Evolutionary conservation across 2,329 filamentous ascomycete genomes (phyloP).

Genomic region (Fusarium anguioides): DNA sequence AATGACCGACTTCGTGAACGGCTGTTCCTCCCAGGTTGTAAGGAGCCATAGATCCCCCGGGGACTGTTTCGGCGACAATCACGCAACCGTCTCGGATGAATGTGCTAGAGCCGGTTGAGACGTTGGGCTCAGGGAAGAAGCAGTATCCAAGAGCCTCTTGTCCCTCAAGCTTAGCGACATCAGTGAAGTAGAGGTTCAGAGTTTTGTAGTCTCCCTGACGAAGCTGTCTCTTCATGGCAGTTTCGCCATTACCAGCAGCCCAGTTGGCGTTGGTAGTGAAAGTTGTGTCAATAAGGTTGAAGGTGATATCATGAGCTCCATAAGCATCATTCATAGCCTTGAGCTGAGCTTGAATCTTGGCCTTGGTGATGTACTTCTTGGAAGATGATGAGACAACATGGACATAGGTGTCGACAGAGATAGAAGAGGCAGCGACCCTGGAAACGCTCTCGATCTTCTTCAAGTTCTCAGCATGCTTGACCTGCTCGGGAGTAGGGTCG

Average conservation of each 20-base stretch:
- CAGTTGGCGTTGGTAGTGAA: conserved; percentile 61
- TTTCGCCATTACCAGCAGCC: conserved; percentile 55
- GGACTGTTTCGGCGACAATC: conserved; percentile 52
- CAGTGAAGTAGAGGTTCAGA: conserved; percentile 52
- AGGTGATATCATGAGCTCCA: conserved; percentile 56
- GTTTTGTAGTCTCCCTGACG: conserved; percentile 57
- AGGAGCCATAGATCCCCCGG: conserved; percentile 51
- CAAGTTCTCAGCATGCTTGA: conserved; percentile 6
- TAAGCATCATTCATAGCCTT: conserved; percentile 59
- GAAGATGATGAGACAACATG: conserved; percentile 40
- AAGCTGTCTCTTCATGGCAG: conserved; percentile 58
- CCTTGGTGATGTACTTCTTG: conserved; percentile 37
- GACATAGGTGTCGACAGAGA: conserved; percentile 40
- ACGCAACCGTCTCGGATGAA: conserved; percentile 56
- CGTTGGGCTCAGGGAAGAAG: conserved; percentile 54
- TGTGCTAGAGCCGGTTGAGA: conserved; percentile 10
- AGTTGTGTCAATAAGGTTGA: conserved; percentile 56
- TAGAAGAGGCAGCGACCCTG: conserved; percentile 11
- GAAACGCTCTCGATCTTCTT: conserved; percentile 20
- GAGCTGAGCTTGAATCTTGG: conserved; percentile 51
- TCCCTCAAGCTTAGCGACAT: conserved; percentile 29
- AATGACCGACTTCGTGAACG: conserved; percentile 55
- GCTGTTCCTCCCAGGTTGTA: conserved; percentile 48
- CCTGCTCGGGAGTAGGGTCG: conserved; percentile 25
- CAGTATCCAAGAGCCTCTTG: conserved; percentile 54